Evolutionary conservation across 2,329 filamentous ascomycete species (phyloP), one percentile per base, ranked within the genome.

Genomic region (Cryphonectria naterciae): DNA sequence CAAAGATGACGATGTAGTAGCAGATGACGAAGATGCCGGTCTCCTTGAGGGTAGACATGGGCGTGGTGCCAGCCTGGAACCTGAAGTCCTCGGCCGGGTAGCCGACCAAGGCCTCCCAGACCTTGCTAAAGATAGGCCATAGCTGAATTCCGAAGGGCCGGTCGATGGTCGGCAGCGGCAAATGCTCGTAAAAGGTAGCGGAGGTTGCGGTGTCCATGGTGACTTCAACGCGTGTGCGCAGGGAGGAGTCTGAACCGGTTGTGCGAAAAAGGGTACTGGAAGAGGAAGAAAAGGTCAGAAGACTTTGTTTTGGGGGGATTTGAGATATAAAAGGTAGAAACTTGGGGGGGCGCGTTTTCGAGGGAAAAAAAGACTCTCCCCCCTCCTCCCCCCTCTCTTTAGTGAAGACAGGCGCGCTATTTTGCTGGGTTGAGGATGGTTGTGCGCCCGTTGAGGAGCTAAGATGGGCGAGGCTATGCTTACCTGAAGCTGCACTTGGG

Each of bases 1-100:
- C 95, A 76, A 98, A 97, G 78, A 98, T 96, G 84, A 97, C 86
- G 76, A 92, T 84, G 83, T 98, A 98, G 91, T 98, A 99, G 80
- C 93, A 84, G 79, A 94, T 84, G 77, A 98, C 91, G 80, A 94
- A 92, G 76, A 92, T 88, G 72, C 89, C 88, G 65, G 93, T 95
- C 83, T 93, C 90, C 82, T 92, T 92, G 78, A 98, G 85, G 4
- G 95, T 98, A 69, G 95, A 97, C 88, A 98, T 92, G 73, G 94
- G 93, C 41, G 95, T 98, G 81, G 90, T 85, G 78, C 93, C 93
- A 60, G 91, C 87, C 72, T 90, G 86, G 83, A 98, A 98, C 75
- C 88, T 85, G 85, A 98, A 98, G 74, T 98, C 91, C 76, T 93
- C 90, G 73, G 93, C 91, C 74, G 93, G 91, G 83, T 95, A 97